Conservation (phyloP, 1,139 yeast species). For the Geotrichum australiense region DNA sequence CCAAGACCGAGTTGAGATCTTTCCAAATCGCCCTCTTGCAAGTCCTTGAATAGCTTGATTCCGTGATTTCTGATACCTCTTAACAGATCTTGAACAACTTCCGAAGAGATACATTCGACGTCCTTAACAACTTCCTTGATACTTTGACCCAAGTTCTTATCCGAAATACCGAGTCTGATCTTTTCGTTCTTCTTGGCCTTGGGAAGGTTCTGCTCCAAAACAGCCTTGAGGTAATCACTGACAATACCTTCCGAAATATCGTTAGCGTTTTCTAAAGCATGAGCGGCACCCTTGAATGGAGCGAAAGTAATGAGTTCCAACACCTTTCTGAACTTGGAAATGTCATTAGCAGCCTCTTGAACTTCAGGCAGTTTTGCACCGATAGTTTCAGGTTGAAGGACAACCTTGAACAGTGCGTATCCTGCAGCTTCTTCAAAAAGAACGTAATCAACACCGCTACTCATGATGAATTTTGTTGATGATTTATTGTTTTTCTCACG, state of each 20-base stretch:
- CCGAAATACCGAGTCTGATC: conserved; percentile 77
- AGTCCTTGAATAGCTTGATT: conserved; percentile 78
- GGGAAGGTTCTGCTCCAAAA: conserved; percentile 86
- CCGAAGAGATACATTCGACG: conserved; percentile 85
- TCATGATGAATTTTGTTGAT: conserved; percentile 12
- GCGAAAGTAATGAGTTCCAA: conserved; percentile 93
- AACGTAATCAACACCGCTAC: conserved; percentile 61
- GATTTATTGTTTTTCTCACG: no score
- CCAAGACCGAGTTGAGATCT: conserved; percentile 98
- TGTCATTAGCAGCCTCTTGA: conserved; percentile 83
- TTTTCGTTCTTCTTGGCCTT: conserved; percentile 63
- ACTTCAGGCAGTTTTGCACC: conserved; percentile 92
- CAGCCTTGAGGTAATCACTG: conserved; percentile 82
- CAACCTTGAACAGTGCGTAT: conserved; percentile 91
- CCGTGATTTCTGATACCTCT: conserved; percentile 95
- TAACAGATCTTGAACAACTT: conserved; percentile 86
- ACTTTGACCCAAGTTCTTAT: conserved; percentile 93
- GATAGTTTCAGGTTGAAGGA: conserved; percentile 88
- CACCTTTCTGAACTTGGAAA: conserved; percentile 84
- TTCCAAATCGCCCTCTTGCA: conserved; percentile 92
- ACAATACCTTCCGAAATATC: conserved; percentile 97
- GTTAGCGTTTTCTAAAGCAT: conserved; percentile 96
- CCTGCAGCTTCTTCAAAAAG: conserved; percentile 99
- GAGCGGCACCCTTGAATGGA: conserved; percentile 98
- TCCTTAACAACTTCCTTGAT: conserved; percentile 84